phyloP scores from a whole-genome alignment of 106 monocot genomes.

The Xerophyta viscosa region DNA sequence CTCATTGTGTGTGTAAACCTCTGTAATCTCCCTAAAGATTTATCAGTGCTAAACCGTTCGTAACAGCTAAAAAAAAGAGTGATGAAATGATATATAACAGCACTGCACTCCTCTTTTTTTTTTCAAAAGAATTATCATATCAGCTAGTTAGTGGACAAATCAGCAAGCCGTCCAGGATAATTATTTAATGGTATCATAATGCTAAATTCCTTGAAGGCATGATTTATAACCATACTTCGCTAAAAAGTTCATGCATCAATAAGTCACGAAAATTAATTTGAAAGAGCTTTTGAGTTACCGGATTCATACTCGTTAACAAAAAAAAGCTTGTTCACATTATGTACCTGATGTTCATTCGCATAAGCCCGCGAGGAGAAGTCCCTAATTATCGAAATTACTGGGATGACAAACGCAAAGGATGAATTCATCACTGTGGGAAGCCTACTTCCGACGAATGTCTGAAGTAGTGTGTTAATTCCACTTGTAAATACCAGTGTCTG shows the following conservation, averaged over 20 bases:
- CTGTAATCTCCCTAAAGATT: constrained; percentile 36
- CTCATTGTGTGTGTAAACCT: constrained; percentile 84
- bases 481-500: constrained; percentile 79
- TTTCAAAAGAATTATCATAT: too few species aligned
- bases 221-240: too few species aligned
- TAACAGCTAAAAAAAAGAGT: background rate
- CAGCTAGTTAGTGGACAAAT: too few species aligned
- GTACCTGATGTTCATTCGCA: constrained; percentile 49
- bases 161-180: background rate
- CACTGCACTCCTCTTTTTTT: too few species aligned
- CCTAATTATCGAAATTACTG: constrained; percentile 56
- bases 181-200: too few species aligned
- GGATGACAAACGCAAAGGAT: constrained; percentile 83
- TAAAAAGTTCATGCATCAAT: too few species aligned
- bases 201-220: too few species aligned
- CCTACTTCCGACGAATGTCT: constrained; percentile 64
- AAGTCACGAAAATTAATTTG: too few species aligned
- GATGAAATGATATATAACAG: too few species aligned
- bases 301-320: too few species aligned
- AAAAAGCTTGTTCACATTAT: too few species aligned
- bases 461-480: constrained; percentile 79
- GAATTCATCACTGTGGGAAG: constrained; percentile 84
- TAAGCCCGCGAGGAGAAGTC: constrained; percentile 32
- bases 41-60: constrained; percentile 6
- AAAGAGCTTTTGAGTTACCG: too few species aligned